These are phyloP conservation scores for Fusarium anguioides DNA, from an alignment of 2,329 filamentous ascomycete genomes.

Conservation along the genomic window DNA sequence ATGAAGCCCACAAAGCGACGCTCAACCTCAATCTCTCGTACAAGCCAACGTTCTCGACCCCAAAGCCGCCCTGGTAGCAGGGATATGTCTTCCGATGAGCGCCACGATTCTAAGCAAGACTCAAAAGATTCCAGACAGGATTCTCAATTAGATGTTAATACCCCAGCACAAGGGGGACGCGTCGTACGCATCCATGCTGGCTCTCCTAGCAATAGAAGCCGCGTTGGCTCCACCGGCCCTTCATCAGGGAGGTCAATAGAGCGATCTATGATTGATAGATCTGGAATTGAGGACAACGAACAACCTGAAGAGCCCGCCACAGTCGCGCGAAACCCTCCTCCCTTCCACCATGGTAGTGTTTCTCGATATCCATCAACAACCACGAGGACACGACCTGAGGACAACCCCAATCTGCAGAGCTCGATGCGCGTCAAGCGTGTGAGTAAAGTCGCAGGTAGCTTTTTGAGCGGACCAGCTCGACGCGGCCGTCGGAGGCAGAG, in stretches of 20 bases:
- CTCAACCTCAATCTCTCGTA: conserved; percentile 62
- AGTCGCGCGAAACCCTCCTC: conserved; percentile 58
- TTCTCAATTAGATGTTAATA: conserved; percentile 60
- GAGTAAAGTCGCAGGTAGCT: conserved; percentile 79
- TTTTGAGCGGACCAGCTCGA: conserved; percentile 82
- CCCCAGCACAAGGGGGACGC: conserved; percentile 62
- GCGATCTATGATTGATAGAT: conserved; percentile 50
- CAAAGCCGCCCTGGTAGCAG: conserved; percentile 55
- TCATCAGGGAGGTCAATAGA: conserved; percentile 53
- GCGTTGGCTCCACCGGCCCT: conserved; percentile 51
- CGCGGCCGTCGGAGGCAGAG: conserved; percentile 69
- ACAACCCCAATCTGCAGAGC: conserved; percentile 74
- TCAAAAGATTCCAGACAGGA: conserved; percentile 40
- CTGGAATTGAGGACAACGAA: conserved; percentile 58
- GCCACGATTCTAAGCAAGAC: conserved; percentile 45
- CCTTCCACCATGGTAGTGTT: conserved; percentile 62
- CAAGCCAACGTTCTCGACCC: conserved; percentile 48
- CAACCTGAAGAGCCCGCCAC: conserved; percentile 62
- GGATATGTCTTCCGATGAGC: conserved; percentile 57
- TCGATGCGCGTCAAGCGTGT: conserved; percentile 83
- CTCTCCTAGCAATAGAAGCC: conserved; percentile 60
- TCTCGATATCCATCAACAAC: conserved; percentile 64
- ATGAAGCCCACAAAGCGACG: conserved; percentile 57
- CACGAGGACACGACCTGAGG: conserved; percentile 64
- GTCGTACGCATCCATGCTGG: conserved; percentile 66